Evolutionary conservation across 2,329 filamentous ascomycete genomes (phyloP).

Genomic region (Fusarium agapanthi): DNA sequence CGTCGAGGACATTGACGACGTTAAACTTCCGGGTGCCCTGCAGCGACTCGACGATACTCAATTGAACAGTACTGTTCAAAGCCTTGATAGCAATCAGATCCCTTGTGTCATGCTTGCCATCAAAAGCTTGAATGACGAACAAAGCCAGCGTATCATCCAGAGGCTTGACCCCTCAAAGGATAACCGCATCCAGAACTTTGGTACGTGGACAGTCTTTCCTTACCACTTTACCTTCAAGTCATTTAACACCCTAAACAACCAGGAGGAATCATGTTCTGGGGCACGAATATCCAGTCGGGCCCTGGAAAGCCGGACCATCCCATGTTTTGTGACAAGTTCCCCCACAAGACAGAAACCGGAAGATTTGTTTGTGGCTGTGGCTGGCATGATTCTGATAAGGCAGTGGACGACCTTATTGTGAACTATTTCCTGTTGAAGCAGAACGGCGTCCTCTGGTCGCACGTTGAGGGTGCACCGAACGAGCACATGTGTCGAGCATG

Average conservation of each 20-base stretch:
- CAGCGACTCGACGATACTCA: neutral
- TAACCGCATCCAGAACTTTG: neutral
- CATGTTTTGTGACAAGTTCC: neutral
- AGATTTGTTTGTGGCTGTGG: neutral
- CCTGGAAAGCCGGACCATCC: neutral
- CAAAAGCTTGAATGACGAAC: neutral
- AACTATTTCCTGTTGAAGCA: neutral
- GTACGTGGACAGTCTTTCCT: rapidly evolving
- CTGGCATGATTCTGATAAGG: neutral
- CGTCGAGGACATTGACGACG: neutral
- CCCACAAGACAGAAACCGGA: neutral
- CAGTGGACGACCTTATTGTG: neutral
- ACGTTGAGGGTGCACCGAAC: neutral
- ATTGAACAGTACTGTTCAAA: neutral
- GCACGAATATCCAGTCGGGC: neutral
- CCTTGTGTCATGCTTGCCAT: neutral
- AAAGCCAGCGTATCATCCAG: neutral
- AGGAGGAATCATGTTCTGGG: neutral
- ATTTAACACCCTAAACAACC: rapidly evolving
- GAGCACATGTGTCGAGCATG: neutral
- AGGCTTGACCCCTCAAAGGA: neutral
- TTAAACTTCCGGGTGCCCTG: neutral
- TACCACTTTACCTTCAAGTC: rapidly evolving
- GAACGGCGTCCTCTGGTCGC: neutral
- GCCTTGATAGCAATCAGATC: neutral